Base-by-base conservation (phyloP, 2,329 filamentous ascomycete species). In the Fusarium euwallaceae region DNA sequence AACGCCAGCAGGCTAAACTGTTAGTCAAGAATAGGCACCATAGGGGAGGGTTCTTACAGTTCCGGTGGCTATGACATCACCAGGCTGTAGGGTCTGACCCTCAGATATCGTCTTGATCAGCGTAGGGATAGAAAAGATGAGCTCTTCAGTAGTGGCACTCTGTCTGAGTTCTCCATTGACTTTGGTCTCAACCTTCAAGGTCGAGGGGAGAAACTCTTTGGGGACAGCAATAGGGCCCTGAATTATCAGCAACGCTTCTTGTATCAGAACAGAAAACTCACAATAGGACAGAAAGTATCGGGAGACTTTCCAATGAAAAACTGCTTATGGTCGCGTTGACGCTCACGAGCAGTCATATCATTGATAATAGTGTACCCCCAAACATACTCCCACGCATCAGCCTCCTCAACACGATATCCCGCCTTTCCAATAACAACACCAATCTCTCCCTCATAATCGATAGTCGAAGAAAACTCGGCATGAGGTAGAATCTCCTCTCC, bases 291-390 rank as follows among this genome's bases (percentile, higher is more conserved):
- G 71, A 87, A 90, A 0, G 87, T 89, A 76, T 90, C 88, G 0
- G 85, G 80, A 0, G 86, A 88, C 76, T 90, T 90, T 10, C 89
- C 88, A 59, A 91, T 86, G 65, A 87, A 90, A 77, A 90, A 91
- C 70, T 91, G 89, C 77, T 90, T 90, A 67, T 91, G 89, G 69
- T 89, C 87, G 16, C 86, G 80, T 79, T 89, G 88, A 41, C 82
- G 80, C 69, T 89, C 86, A 3, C 87, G 80, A 0, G 87, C 87
- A 12, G 87, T 88, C 65, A 89, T 76, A 61, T 89, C 87, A 68
- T 89, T 89, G 71, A 89, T 85, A 62, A 89, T 89, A 0, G 87
- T 89, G 70, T 86, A 90, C 0, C 88, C 88, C 87, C 87, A 89
- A 2, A 90, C 87, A 74, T 90, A 77, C 14, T 86, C 80, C 82